A percentile compares a stretch with the other conserved stretches of the same genome.
Conservation (phyloP, 495 filamentous ascomycete species). For the Niebla homalea region DNA sequence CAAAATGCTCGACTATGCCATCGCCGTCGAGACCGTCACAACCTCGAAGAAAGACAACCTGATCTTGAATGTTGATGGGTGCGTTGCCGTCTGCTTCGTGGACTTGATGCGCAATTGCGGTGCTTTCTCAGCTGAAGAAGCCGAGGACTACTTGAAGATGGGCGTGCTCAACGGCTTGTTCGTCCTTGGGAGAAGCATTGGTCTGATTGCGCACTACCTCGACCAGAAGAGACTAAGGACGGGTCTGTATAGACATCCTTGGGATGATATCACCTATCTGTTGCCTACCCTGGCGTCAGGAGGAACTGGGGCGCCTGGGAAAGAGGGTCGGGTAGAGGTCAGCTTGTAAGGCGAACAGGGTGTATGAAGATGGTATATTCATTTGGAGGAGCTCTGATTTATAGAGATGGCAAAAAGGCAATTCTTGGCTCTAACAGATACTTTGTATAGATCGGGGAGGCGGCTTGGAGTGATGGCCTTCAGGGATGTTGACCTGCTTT, state of each 20-base stretch:
- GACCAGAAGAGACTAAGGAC: constrained; percentile 98
- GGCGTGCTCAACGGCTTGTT: constrained; percentile 98
- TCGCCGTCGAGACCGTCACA: constrained; percentile 94
- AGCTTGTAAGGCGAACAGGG: constrained; percentile 34
- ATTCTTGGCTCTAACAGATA: background rate
- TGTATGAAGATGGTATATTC: background rate
- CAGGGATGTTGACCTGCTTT: too few species aligned
- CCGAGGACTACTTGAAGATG: constrained; percentile 55
- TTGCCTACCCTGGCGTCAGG: constrained; percentile 67
- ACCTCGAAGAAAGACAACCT: constrained; percentile 99
- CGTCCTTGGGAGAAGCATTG: constrained; percentile 88
- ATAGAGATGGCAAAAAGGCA: background rate
- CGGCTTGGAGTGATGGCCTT: too few species aligned
- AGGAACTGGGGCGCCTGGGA: constrained; percentile 44
- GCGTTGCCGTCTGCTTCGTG: constrained; percentile 96
- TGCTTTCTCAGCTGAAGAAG: constrained; percentile 60
- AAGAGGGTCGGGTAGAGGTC: constrained; percentile 87
- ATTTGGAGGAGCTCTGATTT: background rate
- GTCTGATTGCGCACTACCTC: constrained; percentile 98
- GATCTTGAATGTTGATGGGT: constrained; percentile 97
- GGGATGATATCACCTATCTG: constrained; percentile 96
- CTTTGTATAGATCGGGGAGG: background rate
- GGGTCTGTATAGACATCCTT: constrained; percentile 95
- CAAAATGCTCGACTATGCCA: constrained; percentile 96
- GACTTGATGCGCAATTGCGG: constrained; percentile 95